Conservation (phyloP, 1,284 basidiomycete genomes). For the Uromyces viciae-fabae region DNA sequence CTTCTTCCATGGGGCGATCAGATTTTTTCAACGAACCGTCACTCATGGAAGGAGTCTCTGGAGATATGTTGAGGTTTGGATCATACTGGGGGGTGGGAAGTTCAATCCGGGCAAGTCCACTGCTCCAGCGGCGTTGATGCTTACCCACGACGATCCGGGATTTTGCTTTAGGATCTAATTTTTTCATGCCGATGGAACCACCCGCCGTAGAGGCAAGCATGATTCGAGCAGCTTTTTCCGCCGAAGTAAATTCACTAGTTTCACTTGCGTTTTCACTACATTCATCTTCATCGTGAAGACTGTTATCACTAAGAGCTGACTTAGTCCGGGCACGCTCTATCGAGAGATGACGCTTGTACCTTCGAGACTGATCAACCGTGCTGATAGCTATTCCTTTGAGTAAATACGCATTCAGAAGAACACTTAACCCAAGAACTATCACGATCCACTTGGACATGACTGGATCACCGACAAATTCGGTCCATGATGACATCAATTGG, state of each 20-base stretch:
- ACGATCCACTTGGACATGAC: conserved; percentile 95
- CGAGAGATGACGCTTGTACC: conserved; percentile 16
- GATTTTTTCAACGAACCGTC: not conserved
- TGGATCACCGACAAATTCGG: conserved; percentile 87
- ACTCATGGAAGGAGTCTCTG: too few relatives aligned
- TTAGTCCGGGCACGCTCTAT: not conserved
- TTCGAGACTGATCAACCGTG: conserved; percentile 36
- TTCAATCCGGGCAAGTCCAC: not conserved
- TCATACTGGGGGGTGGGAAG: too few relatives aligned
- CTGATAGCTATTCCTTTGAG: conserved; percentile 67
- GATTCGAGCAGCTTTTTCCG: conserved; percentile 56
- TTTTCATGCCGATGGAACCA: conserved; percentile 1
- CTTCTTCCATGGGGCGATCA: not conserved
- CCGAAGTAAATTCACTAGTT: conserved; percentile 46
- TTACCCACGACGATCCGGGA: conserved; percentile 42
- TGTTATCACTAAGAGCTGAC: not conserved
- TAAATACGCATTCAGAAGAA: conserved; percentile 88
- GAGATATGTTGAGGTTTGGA: too few relatives aligned
- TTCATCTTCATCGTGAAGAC: conserved; percentile 10
- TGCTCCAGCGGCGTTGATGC: conserved; percentile 42
- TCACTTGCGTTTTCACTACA: not conserved
- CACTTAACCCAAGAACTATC: conserved; percentile 75
- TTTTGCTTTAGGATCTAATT: not conserved
- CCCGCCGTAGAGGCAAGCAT: conserved; percentile 49
- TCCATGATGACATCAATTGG: conserved; percentile 89